Evolutionary conservation across 345 rosid species (phyloP).

Genomic region (Bruguiera gymnorhiza): DNA sequence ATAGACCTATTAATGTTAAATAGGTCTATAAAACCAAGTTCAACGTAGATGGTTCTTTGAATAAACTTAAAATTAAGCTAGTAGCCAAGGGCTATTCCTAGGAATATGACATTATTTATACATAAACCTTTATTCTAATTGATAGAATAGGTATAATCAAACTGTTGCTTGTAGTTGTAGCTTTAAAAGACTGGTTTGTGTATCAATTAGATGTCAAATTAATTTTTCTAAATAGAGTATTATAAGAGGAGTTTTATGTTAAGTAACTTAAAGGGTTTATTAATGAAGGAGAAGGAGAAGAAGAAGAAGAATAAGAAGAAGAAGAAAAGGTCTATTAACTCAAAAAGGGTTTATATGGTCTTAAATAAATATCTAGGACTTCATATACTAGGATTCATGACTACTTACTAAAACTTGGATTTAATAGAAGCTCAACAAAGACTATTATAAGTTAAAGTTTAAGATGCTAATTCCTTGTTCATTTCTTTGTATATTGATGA

Average conservation of each 20-base stretch:
- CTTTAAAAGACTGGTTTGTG: not conserved
- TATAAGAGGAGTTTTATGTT: not conserved
- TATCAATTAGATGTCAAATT: not conserved
- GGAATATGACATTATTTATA: not conserved
- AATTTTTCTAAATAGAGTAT: not conserved
- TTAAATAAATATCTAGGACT: not conserved
- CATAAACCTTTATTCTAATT: not conserved
- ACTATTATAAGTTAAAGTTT: not conserved
- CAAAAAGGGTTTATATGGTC: not conserved
- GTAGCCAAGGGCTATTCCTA: not conserved
- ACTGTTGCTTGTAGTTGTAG: not conserved
- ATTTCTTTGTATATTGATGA: not conserved
- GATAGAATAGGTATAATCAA: not conserved
- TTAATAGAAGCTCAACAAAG: not conserved
- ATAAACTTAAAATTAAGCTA: not conserved
- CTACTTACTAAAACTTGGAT: not conserved
- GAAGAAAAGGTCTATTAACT: not conserved
- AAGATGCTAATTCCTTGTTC: not conserved
- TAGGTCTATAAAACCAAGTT: not conserved
- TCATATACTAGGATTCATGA: not conserved
- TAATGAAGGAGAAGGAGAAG: not conserved
- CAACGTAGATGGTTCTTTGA: not conserved
- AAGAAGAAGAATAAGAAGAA: not conserved
- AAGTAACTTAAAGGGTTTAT: not conserved
- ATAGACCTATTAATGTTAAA: not conserved